These are phyloP conservation scores for Somion occarium DNA, from an alignment of 1,284 basidiomycete genomes.

Conservation along the genomic window DNA sequence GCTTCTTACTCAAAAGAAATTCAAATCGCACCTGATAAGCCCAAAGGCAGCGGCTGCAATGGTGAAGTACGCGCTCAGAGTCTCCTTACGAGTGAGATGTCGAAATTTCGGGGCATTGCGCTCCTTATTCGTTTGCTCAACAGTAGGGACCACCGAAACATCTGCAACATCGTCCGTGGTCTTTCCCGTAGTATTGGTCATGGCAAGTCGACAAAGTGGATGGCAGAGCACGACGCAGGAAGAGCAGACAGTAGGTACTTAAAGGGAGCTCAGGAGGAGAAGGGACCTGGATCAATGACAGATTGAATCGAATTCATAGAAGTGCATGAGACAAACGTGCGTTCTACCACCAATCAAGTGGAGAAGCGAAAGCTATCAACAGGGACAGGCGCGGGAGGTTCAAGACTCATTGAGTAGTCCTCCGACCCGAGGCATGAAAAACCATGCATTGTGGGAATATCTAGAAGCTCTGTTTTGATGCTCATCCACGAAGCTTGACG, in stretches of 20 bases:
- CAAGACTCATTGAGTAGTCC: neutral
- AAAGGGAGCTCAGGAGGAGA: neutral
- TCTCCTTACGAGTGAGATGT: slow-evolving; percentile 29
- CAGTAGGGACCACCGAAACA: neutral
- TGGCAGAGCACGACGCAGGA: neutral
- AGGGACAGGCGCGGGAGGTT: neutral
- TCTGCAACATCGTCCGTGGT: neutral
- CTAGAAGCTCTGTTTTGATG: too few relatives aligned
- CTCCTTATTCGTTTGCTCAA: neutral
- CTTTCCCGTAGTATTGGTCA: neutral
- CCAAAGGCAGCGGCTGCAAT: slow-evolving; percentile 63
- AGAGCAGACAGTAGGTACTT: neutral
- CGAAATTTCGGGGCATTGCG: neutral
- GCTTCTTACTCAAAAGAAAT: neutral
- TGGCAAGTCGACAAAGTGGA: neutral
- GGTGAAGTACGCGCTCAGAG: slow-evolving; percentile 53
- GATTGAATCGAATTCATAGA: neutral
- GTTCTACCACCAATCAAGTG: neutral
- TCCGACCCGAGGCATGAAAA: too few relatives aligned
- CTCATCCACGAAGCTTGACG: too few relatives aligned
- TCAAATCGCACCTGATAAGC: slow-evolving; percentile 40
- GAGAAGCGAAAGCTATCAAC: neutral
- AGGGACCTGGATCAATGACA: neutral
- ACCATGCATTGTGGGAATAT: too few relatives aligned
- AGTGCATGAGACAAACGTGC: neutral